Base-by-base conservation (phyloP, 1,284 basidiomycete species). In the Tylopilus sp. region DNA sequence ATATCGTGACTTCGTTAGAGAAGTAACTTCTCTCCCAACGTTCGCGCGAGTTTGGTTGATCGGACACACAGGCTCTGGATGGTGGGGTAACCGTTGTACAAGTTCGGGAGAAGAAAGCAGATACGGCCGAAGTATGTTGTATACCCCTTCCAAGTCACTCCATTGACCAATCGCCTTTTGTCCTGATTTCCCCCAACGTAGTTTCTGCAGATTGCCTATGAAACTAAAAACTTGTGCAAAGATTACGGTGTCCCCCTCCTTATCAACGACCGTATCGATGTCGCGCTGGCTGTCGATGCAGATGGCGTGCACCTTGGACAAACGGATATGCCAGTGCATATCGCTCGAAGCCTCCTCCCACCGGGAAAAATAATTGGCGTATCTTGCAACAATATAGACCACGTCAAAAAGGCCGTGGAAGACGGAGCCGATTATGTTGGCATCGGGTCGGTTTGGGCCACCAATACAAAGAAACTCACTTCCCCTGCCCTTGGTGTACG, bases 61-160 rank as follows among this genome's bases (percentile, higher is more conserved):
- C 32, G 11, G 35, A 19, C 58, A 50, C 39, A 28, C 63, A 92
- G 85, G 82, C 93, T 2, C 74, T 95, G 9, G 74, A 85, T 64
- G 93, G 94, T 24, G 90, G 94, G 14, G 94, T 97, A 0, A 94
- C 92, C 0, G 67, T 96, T 32, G 92, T 97, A 0, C 95, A 98
- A 71, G 79, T 96, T 14, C 79, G 94, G 42, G 94, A 96, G 72
- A 97, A 97, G 71, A 72, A 81, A 9, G 71, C 80, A 0, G 91
- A 93, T 57, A 94, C 92, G 0, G 79, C 80, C 25, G 89, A 94
- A 72, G 90, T 88, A 47, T 47, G 74, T 72, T 54, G 32, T 7
- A 4, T 37, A n/a, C 5, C 9, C n/a, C n/a, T 35, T 26, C 28
- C 52, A 36, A 10, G n/a, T n/a, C 31, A 33, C 43, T 39, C 14